These are phyloP conservation scores for Neurospora sp. DNA, from an alignment of 495 filamentous ascomycete species.

Conservation along the genomic window DNA sequence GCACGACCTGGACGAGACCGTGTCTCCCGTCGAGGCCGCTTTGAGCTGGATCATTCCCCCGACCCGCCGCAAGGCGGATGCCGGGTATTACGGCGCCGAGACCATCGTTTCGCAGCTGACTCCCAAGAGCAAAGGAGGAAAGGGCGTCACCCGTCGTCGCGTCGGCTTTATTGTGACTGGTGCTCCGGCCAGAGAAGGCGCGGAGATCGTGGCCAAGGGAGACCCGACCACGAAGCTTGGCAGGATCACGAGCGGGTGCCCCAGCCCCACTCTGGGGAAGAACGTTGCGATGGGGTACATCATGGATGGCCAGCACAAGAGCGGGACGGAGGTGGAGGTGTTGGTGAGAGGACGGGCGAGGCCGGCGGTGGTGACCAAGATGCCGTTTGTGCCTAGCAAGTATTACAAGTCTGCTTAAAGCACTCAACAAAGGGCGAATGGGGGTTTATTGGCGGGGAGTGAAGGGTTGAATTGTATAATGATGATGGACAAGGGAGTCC, in stretches of 20 bases:
- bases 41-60: conserved; percentile 81
- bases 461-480: neutral
- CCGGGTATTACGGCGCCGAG: conserved; percentile 62
- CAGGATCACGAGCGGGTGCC: conserved; percentile 78
- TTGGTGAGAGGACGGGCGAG: conserved; percentile 72
- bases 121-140: conserved; percentile 54
- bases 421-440: neutral
- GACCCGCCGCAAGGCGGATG: conserved; percentile 53
- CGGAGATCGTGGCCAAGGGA: conserved; percentile 48
- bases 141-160: conserved; percentile 58
- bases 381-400: conserved; percentile 85
- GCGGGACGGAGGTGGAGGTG: conserved; percentile 73
- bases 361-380: conserved; percentile 73
- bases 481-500: neutral
- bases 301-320: conserved; percentile 70
- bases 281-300: conserved; percentile 98
- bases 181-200: conserved; percentile 83
- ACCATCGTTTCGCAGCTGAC: conserved; percentile 61
- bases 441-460: neutral
- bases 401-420: conserved; percentile 45
- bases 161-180: conserved; percentile 78
- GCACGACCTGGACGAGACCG: conserved; percentile 85
- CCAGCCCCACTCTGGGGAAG: conserved; percentile 70
- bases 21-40: conserved; percentile 76
- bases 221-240: conserved; percentile 46